These are phyloP conservation scores for Fusarium ramigenum DNA, from an alignment of 2,329 filamentous ascomycete species.

Conservation along the genomic window DNA sequence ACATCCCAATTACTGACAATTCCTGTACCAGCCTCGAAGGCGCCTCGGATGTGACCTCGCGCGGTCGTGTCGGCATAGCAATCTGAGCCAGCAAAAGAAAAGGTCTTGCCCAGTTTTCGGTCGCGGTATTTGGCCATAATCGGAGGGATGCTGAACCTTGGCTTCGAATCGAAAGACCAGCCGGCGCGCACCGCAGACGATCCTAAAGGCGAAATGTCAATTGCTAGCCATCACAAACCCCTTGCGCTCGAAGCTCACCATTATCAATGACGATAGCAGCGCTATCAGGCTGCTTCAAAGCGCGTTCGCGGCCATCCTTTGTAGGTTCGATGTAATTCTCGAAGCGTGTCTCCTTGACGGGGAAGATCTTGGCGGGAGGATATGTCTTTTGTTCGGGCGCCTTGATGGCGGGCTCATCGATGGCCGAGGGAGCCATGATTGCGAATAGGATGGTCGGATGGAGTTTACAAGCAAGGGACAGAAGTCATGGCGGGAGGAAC, in stretches of 20 bases:
- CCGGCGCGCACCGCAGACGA: constrained; percentile 90
- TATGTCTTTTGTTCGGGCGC: constrained; percentile 54
- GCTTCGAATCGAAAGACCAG: constrained; percentile 91
- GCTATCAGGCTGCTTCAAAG: constrained; percentile 64
- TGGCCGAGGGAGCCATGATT: constrained; percentile 64
- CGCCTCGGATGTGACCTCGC: constrained; percentile 86
- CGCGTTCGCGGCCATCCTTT: constrained; percentile 76
- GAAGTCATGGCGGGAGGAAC: constrained; percentile 30
- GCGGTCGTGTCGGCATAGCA: constrained; percentile 95
- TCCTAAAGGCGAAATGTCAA: constrained; percentile 62
- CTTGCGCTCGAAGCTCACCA: constrained; percentile 64
- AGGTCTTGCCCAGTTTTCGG: constrained; percentile 89
- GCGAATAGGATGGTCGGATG: constrained; percentile 2
- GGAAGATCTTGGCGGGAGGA: constrained; percentile 65
- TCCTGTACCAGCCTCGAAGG: constrained; percentile 90
- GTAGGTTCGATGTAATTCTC: constrained; percentile 64
- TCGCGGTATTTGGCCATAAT: constrained; percentile 96
- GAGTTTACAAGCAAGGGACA: constrained; percentile 10
- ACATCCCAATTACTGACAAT: constrained; percentile 98
- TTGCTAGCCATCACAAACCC: constrained; percentile 16
- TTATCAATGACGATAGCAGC: constrained; percentile 97
- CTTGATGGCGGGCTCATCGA: constrained; percentile 54
- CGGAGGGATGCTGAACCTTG: constrained; percentile 82
- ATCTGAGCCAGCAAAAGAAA: constrained; percentile 91
- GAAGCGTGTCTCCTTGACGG: constrained; percentile 70